Percentiles rank a stretch among this genome's conserved stretches.
Conservation (phyloP, 169 alveolate genomes). For the Eimeria praecox region DNA sequence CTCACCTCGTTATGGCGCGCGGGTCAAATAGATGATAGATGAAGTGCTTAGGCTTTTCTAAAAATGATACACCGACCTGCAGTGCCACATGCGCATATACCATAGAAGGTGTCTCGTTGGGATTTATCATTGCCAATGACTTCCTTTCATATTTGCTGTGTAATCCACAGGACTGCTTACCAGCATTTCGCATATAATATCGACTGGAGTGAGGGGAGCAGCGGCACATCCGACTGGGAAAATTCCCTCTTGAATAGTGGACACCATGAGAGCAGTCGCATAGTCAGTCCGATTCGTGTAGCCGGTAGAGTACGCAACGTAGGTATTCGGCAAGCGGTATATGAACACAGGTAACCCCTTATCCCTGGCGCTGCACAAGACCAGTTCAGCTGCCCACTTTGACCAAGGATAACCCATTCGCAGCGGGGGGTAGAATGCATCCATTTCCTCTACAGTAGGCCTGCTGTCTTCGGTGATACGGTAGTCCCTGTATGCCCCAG, state of each 20-base stretch:
- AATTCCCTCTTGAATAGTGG: conserved; percentile 86
- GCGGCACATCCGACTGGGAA: conserved; percentile 87
- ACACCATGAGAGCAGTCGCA: conserved; percentile 86
- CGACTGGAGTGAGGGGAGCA: conserved; percentile 89
- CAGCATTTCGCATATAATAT: conserved; percentile 85
- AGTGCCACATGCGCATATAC: neutral
- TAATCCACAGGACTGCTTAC: conserved; percentile 35
- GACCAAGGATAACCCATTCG: conserved; percentile 89
- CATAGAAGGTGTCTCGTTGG: neutral
- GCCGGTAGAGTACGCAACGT: conserved; percentile 86
- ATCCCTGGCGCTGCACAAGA: conserved; percentile 83
- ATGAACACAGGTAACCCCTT: conserved; percentile 86
- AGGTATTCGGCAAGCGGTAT: conserved; percentile 88
- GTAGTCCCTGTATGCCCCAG: conserved; percentile 82
- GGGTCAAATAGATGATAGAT: conserved; percentile 87
- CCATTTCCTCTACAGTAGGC: conserved; percentile 86
- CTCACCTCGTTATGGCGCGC: conserved; percentile 81
- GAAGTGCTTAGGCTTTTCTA: conserved; percentile 84
- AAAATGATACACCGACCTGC: conserved; percentile 84
- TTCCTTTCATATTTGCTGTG: neutral
- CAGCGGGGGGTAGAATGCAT: conserved; percentile 84
- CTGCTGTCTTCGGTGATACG: conserved; percentile 83
- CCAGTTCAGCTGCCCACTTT: conserved; percentile 88
- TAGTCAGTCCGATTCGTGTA: conserved; percentile 87
- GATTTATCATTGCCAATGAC: neutral